Conservation (phyloP, 345 rosid species). For the Jatropha curcas region DNA sequence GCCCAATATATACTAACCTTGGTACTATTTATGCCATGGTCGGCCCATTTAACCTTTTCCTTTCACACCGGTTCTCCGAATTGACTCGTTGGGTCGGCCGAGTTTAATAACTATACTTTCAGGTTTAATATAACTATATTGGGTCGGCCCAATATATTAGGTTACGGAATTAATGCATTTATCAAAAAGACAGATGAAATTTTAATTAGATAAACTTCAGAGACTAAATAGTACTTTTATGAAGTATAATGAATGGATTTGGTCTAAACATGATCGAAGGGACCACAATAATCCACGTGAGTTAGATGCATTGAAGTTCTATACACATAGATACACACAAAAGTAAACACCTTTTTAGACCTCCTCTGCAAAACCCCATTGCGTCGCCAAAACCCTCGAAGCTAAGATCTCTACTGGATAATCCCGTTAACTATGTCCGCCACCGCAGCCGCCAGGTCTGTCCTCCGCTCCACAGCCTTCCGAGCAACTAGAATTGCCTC, state of each 20-base stretch:
- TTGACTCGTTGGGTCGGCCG: too few relatives aligned
- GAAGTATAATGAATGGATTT: neutral
- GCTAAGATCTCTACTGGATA: neutral
- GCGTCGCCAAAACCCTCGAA: neutral
- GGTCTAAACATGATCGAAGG: neutral
- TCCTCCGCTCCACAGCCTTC: slow-evolving; percentile 56
- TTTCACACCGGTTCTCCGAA: too few relatives aligned
- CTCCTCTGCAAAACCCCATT: slow-evolving; percentile 4
- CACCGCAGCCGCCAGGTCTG: slow-evolving; percentile 58
- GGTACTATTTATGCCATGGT: too few relatives aligned
- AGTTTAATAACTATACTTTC: too few relatives aligned
- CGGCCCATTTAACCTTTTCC: too few relatives aligned
- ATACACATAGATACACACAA: neutral
- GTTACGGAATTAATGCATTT: too few relatives aligned
- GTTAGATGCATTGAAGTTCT: neutral
- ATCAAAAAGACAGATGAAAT: too few relatives aligned
- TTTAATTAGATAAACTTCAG: too few relatives aligned
- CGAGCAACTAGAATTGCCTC: slow-evolving; percentile 32
- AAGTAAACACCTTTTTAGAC: neutral
- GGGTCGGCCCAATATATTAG: too few relatives aligned
- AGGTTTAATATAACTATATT: too few relatives aligned
- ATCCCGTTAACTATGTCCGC: slow-evolving; percentile 45
- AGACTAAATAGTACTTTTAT: too few relatives aligned
- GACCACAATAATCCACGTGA: slow-evolving; percentile 1
- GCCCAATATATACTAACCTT: too few relatives aligned